Percentiles rank a stretch among this genome's conserved stretches.
Conservation (phyloP, 768 basidiomycete species). For the Kwoniella sp. region DNA sequence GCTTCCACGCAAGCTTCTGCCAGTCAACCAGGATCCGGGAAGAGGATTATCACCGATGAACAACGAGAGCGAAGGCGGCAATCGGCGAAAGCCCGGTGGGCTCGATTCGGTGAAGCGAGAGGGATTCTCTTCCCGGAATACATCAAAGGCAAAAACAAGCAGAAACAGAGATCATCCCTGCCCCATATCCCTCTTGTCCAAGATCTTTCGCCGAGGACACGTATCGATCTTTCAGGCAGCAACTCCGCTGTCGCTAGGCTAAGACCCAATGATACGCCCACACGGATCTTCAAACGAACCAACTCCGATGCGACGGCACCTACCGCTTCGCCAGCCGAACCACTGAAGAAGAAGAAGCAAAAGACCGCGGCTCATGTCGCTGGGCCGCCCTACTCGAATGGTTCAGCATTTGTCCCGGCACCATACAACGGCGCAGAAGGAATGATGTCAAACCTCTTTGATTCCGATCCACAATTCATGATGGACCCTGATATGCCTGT, state of each 20-base stretch:
- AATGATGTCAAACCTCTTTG: background rate
- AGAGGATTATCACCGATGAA: background rate
- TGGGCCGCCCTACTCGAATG: background rate
- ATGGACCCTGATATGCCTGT: background rate
- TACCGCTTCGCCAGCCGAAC: background rate
- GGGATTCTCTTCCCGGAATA: background rate
- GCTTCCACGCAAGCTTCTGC: background rate
- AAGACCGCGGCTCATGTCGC: background rate
- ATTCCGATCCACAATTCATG: background rate
- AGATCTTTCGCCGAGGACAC: conserved; percentile 14
- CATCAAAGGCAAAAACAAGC: background rate
- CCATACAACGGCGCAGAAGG: background rate
- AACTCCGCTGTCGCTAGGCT: background rate
- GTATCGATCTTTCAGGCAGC: conserved; percentile 15
- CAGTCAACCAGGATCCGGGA: background rate
- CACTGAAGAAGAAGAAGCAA: background rate
- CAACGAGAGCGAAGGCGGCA: background rate
- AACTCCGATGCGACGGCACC: background rate
- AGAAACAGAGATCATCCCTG: background rate
- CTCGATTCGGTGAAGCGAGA: background rate
- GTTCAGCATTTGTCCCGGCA: background rate
- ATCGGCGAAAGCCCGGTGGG: background rate
- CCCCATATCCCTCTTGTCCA: conserved; percentile 9
- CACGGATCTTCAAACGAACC: conserved; percentile 3
- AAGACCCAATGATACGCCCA: conserved; percentile 8